phyloP scores from a whole-genome alignment of 2,329 filamentous ascomycete species.

The Fusarium falciforme region DNA sequence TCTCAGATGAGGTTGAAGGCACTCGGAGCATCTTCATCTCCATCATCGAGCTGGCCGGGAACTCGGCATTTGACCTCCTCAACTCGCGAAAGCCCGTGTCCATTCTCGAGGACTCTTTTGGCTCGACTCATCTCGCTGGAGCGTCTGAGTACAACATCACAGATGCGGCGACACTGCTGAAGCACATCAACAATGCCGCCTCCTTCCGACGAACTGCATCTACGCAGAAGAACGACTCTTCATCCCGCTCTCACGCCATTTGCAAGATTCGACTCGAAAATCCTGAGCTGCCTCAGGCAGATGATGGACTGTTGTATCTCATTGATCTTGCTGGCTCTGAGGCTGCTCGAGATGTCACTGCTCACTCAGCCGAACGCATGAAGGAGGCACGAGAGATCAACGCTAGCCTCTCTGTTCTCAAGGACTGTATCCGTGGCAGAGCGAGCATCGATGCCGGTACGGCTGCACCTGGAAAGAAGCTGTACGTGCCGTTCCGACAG shows the following conservation, averaged over 20 bases:
- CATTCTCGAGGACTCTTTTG: constrained; percentile 59
- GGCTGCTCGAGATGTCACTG: constrained; percentile 54
- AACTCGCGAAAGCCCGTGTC: constrained; percentile 55
- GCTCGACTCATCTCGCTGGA: constrained; percentile 57
- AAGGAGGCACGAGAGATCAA: constrained; percentile 61
- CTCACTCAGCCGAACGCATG: constrained; percentile 57
- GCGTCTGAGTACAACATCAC: constrained; percentile 53
- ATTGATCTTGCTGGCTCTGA: constrained; percentile 63
- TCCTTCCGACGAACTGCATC: constrained; percentile 55
- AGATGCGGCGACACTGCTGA: constrained; percentile 44
- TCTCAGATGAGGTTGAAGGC: constrained; percentile 41
- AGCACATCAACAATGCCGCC: constrained; percentile 51
- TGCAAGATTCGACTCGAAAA: constrained; percentile 59
- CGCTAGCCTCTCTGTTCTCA: constrained; percentile 60
- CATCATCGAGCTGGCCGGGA: constrained; percentile 55
- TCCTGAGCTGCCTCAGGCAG: constrained; percentile 35
- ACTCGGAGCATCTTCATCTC: constrained; percentile 49
- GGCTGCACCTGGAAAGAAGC: constrained; percentile 42
- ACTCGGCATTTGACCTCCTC: constrained; percentile 53
- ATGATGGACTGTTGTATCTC: constrained; percentile 59
- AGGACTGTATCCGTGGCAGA: constrained; percentile 63
- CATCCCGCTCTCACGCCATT: constrained; percentile 61
- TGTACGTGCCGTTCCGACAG: constrained; percentile 59
- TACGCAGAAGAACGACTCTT: constrained; percentile 59
- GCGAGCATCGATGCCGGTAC: constrained; percentile 48